Base-by-base conservation (phyloP, 495 filamentous ascomycete genomes). In the Penicillium coffeae region DNA sequence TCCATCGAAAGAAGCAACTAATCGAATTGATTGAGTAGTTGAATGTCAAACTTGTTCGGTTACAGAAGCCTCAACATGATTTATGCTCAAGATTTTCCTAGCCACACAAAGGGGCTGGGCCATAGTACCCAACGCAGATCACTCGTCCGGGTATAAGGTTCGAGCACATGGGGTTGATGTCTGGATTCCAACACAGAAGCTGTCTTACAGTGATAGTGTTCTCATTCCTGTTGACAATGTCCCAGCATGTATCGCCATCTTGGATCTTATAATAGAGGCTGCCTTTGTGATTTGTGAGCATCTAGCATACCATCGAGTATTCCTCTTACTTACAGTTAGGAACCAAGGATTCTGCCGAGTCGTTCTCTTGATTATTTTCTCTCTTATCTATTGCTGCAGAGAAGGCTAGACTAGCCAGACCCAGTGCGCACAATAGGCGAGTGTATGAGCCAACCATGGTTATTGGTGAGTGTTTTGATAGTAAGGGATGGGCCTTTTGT, bases 181-280 rank as follows among this genome's bases (percentile, higher is more conserved):
- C 58, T 6, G 58, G 51, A 25, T 64, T 64, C 60, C 60, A 64
- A 40, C 60, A 64, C 8, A 59, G 27, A 1, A 64, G 46, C 18
- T 64, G 52, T 13, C 35, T 51, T 15, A 64, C 58, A 18, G 58
- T 62, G 38, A 64, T 50, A 16, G 39, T 47, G 13, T 58, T 50
- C 8, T 51, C 44, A 34, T 44, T 50, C 2, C 45, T 38, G 1
- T 21, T 7, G 13, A 61, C 52, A 4, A 64, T 62, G 25, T 61
- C 55, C 58, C 54, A 64, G 48, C 60, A 64, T 16, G 60, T 64
- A 42, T 64, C 60, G 10, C 60, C 60, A 9, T n/a, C 4, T 16
- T 45, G 48, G 1, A 64, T 45, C 6, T 38, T 48, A 42, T 61
- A 56, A 14, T 41, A 51, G 8, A 50, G 22, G 33, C 38, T 56